These are phyloP conservation scores for Sonneratia alba DNA, from an alignment of 345 rosid genomes.

Conservation along the genomic window DNA sequence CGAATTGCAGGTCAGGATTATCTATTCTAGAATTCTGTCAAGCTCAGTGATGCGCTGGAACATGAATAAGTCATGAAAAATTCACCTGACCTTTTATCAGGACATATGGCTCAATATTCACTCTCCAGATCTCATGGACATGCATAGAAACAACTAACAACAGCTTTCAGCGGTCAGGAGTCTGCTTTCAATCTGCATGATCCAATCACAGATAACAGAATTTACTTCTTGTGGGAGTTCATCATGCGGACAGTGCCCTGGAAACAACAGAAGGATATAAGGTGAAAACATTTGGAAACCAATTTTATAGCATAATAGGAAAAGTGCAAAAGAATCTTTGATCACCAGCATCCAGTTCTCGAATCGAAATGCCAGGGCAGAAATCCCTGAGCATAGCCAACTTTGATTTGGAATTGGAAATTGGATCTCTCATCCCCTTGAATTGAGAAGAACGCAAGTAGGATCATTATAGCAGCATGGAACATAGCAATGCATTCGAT, in stretches of 20 bases:
- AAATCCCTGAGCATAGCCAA: slow-evolving; percentile 52
- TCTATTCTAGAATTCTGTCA: no score
- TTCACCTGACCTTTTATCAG: no score
- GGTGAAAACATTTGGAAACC: neutral
- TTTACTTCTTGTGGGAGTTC: slow-evolving; percentile 67
- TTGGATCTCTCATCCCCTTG: slow-evolving; percentile 88
- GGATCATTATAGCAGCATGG: neutral
- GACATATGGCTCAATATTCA: no score
- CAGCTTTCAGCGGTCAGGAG: slow-evolving; percentile 5
- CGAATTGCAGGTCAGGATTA: no score
- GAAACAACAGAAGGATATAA: neutral
- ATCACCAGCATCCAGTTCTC: slow-evolving; percentile 67
- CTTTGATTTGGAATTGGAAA: slow-evolving; percentile 51
- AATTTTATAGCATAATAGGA: neutral
- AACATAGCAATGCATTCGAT: neutral
- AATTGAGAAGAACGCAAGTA: neutral
- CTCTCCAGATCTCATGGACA: no score
- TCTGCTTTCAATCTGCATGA: slow-evolving; percentile 23
- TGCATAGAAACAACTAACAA: neutral
- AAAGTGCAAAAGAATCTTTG: neutral
- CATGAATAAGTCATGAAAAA: no score
- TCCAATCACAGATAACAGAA: slow-evolving; percentile 45
- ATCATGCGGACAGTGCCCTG: slow-evolving; percentile 89
- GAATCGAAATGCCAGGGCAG: slow-evolving; percentile 35
- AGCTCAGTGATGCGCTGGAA: no score